Evolutionary conservation across 169 alveolate genomes (phyloP).

Genomic region (Besnoitia besnoiti): DNA sequence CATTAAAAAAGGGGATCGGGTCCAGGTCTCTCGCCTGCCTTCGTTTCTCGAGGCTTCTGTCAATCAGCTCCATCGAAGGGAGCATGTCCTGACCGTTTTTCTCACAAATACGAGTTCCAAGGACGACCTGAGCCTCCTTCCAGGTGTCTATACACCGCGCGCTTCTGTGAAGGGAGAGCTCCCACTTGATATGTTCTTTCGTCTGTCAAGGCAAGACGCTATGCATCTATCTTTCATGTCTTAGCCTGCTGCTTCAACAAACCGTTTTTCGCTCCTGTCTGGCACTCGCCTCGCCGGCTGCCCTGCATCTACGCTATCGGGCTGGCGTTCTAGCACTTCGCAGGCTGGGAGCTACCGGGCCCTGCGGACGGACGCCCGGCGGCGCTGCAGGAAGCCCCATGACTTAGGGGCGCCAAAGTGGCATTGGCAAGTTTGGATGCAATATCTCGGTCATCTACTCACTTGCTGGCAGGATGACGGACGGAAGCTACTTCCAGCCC

Average conservation of each 20-base stretch:
- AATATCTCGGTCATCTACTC: not conserved
- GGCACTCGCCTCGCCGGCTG: not conserved
- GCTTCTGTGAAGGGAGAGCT: not conserved
- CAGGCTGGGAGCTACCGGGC: not conserved
- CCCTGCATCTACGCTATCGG: not conserved
- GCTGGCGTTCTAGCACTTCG: not conserved
- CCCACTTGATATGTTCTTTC: not conserved
- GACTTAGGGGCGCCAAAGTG: not conserved
- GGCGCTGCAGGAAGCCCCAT: not conserved
- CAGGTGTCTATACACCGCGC: not conserved
- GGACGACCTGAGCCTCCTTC: not conserved
- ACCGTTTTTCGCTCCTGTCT: not conserved
- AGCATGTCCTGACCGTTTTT: too few relatives aligned
- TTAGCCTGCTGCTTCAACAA: too few relatives aligned
- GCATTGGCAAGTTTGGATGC: not conserved
- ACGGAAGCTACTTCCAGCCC: constrained; percentile 72
- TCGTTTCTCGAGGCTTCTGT: not conserved
- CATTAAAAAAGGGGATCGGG: not conserved
- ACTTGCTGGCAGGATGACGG: constrained; percentile 44
- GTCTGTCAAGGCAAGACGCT: not conserved
- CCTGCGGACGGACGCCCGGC: not conserved
- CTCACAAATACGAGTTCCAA: not conserved
- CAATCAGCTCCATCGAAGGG: not conserved
- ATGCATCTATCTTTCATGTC: too few relatives aligned
- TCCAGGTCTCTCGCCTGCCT: not conserved